A percentile compares a stretch with the other conserved stretches of the same genome.
phyloP scores from a whole-genome alignment of 202 grass and related monocot genomes.

The Zoysia matrella region DNA sequence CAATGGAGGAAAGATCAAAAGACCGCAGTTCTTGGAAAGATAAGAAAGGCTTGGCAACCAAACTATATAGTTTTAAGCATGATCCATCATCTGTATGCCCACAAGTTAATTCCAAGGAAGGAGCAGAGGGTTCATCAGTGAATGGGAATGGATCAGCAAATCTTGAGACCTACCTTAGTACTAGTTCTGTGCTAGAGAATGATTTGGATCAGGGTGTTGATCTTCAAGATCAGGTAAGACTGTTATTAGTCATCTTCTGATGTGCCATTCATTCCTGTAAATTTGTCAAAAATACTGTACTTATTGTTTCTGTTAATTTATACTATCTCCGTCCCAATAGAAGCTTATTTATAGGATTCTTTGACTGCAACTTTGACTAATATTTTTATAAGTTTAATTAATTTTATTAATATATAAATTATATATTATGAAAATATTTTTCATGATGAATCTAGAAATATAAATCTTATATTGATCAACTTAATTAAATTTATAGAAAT shows the following conservation, averaged over 20 bases:
- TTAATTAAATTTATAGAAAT: no score
- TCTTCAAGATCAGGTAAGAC: slow-evolving; percentile 84
- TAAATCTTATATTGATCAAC: no score
- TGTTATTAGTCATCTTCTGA: slow-evolving; percentile 23
- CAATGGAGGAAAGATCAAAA: slow-evolving; percentile 90
- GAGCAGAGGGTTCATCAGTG: slow-evolving; percentile 37
- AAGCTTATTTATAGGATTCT: no score
- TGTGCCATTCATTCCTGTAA: slow-evolving; percentile 3
- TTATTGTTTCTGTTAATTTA: background rate
- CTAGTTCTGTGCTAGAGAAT: slow-evolving; percentile 53
- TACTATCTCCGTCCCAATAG: no score
- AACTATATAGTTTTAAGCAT: slow-evolving; percentile 96
- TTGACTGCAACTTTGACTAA: no score
- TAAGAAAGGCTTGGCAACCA: slow-evolving; percentile 82
- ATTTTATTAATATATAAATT: no score
- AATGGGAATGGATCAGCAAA: slow-evolving; percentile 56
- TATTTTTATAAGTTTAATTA: no score
- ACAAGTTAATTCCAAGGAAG: slow-evolving; percentile 71
- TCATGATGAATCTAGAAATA: no score
- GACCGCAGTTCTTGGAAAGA: slow-evolving; percentile 81
- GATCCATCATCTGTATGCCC: slow-evolving; percentile 56
- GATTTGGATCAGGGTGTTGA: slow-evolving; percentile 65
- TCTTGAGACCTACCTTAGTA: slow-evolving; percentile 56
- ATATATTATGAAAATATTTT: no score
- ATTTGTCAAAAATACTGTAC: slow-evolving; percentile 5